Evolutionary conservation across 1,139 yeast genomes (phyloP).

Genomic region (Waltiozyma sp.): DNA sequence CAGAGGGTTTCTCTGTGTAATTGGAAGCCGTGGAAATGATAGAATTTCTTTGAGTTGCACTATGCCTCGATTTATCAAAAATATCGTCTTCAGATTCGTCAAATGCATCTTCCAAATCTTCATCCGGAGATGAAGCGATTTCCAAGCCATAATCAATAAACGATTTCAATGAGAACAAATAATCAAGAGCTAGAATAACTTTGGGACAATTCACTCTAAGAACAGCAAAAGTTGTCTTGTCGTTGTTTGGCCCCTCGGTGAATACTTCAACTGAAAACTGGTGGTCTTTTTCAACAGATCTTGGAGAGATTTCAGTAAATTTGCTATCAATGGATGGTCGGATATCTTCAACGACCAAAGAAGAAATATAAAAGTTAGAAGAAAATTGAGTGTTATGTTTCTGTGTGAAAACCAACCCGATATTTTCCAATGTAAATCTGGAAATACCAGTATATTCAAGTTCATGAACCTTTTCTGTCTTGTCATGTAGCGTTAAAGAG

Average conservation of each 20-base stretch:
- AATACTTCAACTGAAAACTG: conserved; percentile 58
- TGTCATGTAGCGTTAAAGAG: conserved; percentile 52
- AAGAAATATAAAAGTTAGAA: conserved; percentile 53
- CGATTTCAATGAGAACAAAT: conserved; percentile 62
- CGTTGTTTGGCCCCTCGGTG: conserved; percentile 31
- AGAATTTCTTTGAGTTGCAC: background rate
- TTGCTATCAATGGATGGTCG: conserved; percentile 51
- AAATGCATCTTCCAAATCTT: background rate
- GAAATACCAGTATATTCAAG: conserved; percentile 43
- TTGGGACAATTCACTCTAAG: conserved; percentile 73
- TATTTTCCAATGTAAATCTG: conserved; percentile 49
- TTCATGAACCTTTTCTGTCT: conserved; percentile 32
- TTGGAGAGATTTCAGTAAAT: conserved; percentile 75
- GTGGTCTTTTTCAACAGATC: conserved; percentile 45
- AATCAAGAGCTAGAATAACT: conserved; percentile 76
- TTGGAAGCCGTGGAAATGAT: conserved; percentile 3
- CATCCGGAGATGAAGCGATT: conserved; percentile 6
- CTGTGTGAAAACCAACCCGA: conserved; percentile 40
- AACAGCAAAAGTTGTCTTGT: conserved; percentile 39
- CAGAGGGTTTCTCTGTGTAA: conserved; percentile 1
- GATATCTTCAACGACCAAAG: conserved; percentile 72
- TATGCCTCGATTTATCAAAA: conserved; percentile 7
- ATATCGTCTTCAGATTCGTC: conserved; percentile 4
- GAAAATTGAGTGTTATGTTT: conserved; percentile 45
- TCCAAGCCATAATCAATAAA: conserved; percentile 39